Base-by-base conservation (phyloP, 257 asterid species). In the Solanum arcanum region DNA sequence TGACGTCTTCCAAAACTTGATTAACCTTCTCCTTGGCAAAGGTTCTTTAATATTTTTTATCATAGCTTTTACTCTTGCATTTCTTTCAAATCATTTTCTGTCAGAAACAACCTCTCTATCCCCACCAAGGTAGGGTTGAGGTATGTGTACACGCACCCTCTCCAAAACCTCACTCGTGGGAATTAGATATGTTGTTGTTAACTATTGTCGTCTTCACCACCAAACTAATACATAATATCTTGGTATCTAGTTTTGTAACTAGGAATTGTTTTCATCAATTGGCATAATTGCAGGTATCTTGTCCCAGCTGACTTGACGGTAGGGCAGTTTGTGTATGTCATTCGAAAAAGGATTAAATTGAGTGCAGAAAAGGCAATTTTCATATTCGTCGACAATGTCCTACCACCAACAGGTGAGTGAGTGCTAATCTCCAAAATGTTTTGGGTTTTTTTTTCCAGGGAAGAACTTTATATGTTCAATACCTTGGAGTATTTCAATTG, bases 241-340 rank as follows among this genome's bases (percentile, higher is more conserved):
- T 7, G 13, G 68, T 15, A 16, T 60, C n/a, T 83, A 9, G 60
- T 66, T n/a, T 68, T 35, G 62, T 69, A 39, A 42, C 62, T 42
- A n/a, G n/a, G 9, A 44, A 75, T 3, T 56, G 23, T 85, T 69
- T 37, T 15, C 29, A 7, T 20, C 3, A 15, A 83, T 31, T 70
- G 44, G 14, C 25, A 14, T 49, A 25, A 86, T 70, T 66, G 56
- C 75, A 91, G 93, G 86, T 90, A 91, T 86, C 90, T 90, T 14
- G 92, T 90, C 62, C 93, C 93, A 27, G 90, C 93, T 35, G 93
- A 91, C 87, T 88, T 91, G 52, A 90, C 92, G 1, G 93, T 91
- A 1, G 93, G 93, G 6, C 93, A 91, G 83, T 91, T 91, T 80
- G 93, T 91, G 37, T 90, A 91, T 60, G 93, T 91, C 42, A 90